Conservation (phyloP, 2,329 filamentous ascomycete genomes). For the Oidium heveae region DNA sequence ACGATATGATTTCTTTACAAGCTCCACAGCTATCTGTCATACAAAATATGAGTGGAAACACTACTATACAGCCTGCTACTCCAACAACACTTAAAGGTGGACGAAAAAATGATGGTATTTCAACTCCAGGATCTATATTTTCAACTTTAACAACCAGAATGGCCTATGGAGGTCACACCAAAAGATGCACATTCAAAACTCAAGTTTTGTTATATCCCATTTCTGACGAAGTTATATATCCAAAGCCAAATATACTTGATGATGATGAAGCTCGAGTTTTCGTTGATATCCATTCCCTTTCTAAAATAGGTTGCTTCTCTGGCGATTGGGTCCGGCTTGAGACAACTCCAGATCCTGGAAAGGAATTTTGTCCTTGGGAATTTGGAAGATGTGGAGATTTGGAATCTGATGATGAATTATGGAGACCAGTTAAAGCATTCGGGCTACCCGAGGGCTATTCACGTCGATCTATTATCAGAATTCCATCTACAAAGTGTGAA, state of each 20-base stretch:
- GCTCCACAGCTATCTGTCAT: constrained; percentile 49
- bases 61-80: constrained; percentile 56
- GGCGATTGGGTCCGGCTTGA: constrained; percentile 90
- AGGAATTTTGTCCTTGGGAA: constrained; percentile 40
- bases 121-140: constrained; percentile 69
- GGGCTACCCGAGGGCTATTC: constrained; percentile 58
- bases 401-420: constrained; percentile 15
- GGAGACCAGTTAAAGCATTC: constrained; percentile 72
- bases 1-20: constrained; percentile 78
- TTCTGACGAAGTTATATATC: constrained; percentile 56
- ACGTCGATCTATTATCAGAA: constrained; percentile 32
- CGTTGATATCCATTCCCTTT: constrained; percentile 64
- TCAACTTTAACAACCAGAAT: constrained; percentile 74
- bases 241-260: constrained; percentile 49
- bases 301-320: constrained; percentile 85
- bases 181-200: constrained; percentile 61
- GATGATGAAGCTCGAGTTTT: constrained; percentile 80
- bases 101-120: constrained; percentile 45
- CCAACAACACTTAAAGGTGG: constrained; percentile 38
- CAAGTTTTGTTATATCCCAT: constrained; percentile 51
- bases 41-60: constrained; percentile 52
- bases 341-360: constrained; percentile 42
- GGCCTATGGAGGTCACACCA: constrained; percentile 42
- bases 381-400: constrained; percentile 32
- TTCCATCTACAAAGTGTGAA: constrained; percentile 27